These are phyloP conservation scores for Venturia nashicola DNA, from an alignment of 2,329 filamentous ascomycete species.

Conservation along the genomic window DNA sequence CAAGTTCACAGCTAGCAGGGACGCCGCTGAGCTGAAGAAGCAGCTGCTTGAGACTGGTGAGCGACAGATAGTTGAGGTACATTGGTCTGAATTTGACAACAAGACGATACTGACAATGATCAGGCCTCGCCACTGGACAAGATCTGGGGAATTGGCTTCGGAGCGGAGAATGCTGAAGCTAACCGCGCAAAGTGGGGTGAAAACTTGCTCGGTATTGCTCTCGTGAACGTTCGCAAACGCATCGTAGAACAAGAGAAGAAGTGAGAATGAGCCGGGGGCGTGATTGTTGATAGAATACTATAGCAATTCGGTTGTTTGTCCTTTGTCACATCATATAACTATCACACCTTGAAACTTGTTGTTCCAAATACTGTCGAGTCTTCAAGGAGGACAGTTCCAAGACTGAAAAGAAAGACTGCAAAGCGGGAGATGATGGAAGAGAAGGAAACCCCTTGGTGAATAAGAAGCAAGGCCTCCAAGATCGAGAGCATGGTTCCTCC, in stretches of 20 bases:
- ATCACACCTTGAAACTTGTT: too few relatives aligned
- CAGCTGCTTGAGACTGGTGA: conserved; percentile 6
- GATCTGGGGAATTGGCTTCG: conserved; percentile 10
- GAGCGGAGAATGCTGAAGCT: background rate
- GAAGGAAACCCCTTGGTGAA: too few relatives aligned
- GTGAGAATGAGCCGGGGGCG: background rate
- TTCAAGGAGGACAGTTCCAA: too few relatives aligned
- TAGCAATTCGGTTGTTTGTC: background rate
- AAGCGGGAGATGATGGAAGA: too few relatives aligned
- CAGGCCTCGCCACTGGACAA: conserved; percentile 8
- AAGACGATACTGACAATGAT: background rate
- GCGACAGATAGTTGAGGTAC: conserved; percentile 8
- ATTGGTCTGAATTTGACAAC: background rate
- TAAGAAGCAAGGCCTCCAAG: too few relatives aligned
- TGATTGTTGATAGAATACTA: background rate
- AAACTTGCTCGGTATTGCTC: conserved; percentile 8
- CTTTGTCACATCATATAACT: too few relatives aligned
- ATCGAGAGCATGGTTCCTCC: too few relatives aligned
- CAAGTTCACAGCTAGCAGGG: conserved; percentile 8
- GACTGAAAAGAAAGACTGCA: too few relatives aligned
- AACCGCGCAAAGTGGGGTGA: conserved; percentile 5
- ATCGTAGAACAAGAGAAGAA: conserved; percentile 4
- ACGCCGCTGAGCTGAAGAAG: background rate
- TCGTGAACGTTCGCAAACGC: conserved; percentile 7
- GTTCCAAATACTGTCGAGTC: too few relatives aligned